Evolutionary conservation across 2,329 filamentous ascomycete genomes (phyloP).

Genomic region (Botrytis pseudocinerea): DNA sequence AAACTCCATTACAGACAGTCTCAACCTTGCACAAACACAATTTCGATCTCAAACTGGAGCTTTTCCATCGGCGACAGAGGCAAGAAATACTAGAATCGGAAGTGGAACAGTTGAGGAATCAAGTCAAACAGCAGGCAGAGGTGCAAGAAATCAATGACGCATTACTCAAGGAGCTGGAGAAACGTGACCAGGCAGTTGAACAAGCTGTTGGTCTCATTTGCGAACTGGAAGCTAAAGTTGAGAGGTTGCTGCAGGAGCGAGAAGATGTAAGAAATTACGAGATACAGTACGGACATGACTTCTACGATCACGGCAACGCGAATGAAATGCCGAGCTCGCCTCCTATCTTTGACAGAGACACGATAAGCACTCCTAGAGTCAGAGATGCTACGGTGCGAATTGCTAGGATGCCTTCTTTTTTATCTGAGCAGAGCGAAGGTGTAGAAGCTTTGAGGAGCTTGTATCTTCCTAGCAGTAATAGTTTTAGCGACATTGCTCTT

Average conservation of each 20-base stretch:
- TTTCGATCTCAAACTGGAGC: constrained; percentile 72
- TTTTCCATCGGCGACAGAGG: constrained; percentile 67
- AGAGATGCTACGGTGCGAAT: constrained; percentile 43
- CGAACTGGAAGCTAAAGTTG: constrained; percentile 59
- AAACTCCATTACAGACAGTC: constrained; percentile 50
- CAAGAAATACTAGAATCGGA: constrained; percentile 60
- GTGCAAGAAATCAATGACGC: constrained; percentile 59
- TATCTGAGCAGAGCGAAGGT: constrained; percentile 59
- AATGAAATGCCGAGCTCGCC: constrained; percentile 35
- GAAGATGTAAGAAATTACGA: constrained; percentile 55
- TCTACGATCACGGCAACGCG: constrained; percentile 30
- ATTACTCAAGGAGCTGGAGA: constrained; percentile 61
- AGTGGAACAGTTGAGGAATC: constrained; percentile 53
- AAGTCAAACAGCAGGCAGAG: constrained; percentile 47
- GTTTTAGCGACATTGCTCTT: constrained; percentile 51
- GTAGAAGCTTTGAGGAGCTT: constrained; percentile 63
- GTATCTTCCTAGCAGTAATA: constrained; percentile 47
- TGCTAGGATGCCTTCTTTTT: constrained; percentile 63
- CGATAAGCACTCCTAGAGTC: neutral
- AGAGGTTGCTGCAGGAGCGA: constrained; percentile 54
- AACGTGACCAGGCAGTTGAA: constrained; percentile 68
- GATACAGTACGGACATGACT: constrained; percentile 35
- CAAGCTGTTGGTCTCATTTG: constrained; percentile 72
- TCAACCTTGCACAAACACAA: constrained; percentile 73
- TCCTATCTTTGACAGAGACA: constrained; percentile 27